These are phyloP conservation scores for Pythium sukuiense DNA, from an alignment of 352 stramenopile species.

Conservation along the genomic window DNA sequence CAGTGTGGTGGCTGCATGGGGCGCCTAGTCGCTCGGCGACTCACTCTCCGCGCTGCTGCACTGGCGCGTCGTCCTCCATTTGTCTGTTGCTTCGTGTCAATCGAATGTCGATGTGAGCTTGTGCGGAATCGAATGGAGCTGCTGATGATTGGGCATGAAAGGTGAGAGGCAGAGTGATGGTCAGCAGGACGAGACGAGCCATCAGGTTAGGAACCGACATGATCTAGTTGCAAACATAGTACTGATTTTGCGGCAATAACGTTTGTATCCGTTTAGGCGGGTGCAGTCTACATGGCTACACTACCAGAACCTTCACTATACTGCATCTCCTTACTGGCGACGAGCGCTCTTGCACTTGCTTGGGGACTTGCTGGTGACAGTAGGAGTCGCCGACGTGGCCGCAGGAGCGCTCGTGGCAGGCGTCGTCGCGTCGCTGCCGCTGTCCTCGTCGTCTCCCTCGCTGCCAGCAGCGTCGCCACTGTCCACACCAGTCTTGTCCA, in stretches of 20 bases:
- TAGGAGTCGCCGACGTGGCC: not conserved
- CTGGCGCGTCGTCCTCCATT: slow-evolving; percentile 8
- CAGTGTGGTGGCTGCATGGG: not conserved
- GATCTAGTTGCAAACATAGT: no score
- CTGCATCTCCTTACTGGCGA: not conserved
- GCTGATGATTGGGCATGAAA: not conserved
- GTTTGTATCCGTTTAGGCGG: no score
- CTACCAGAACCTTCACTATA: not conserved
- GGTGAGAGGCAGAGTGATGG: slow-evolving; percentile 6
- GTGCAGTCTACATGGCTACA: slow-evolving; percentile 2
- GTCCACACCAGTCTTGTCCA: slow-evolving; percentile 3
- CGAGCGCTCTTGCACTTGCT: not conserved
- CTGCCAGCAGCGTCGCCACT: not conserved
- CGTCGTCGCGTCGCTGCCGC: not conserved
- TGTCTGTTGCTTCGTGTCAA: not conserved
- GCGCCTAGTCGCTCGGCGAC: not conserved
- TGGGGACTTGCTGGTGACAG: not conserved
- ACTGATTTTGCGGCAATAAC: no score
- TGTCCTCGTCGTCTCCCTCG: not conserved
- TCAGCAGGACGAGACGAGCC: not conserved
- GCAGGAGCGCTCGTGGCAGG: not conserved
- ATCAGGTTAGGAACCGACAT: no score
- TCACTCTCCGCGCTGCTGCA: slow-evolving; percentile 12
- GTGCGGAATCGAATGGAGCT: not conserved
- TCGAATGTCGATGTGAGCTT: slow-evolving; percentile 5